Evolutionary conservation across 1,284 basidiomycete species (phyloP), one percentile per base, ranked within the genome.

Genomic region (Boletellus deceptivus): DNA sequence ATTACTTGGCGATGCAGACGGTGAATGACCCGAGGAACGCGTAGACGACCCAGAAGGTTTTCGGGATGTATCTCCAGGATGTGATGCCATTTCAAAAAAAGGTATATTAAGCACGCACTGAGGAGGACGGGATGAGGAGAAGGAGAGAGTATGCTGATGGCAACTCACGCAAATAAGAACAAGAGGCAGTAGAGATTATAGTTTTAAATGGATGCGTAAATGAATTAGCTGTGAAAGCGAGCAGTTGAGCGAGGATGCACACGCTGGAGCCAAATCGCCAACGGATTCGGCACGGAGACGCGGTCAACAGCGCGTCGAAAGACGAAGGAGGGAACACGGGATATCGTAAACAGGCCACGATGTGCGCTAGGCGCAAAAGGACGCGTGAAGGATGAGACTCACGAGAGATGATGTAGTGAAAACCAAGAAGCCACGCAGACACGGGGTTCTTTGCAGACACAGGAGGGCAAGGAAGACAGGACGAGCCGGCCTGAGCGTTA

Each of bases 41-140:
- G 77, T 77, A 27, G 86, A 83, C 25, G 84, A 83, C 50, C 77
- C 79, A 43, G 86, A 85, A 43, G 82, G 81, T 63, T 85, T 85
- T 63, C 82, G 78, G 31, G 82, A 76, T 41, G 78, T 73, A 54
- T 74, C 70, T 52, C 75, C 76, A 69, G 67, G 63, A 60, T 70
- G 73, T 57, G 68, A 68, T 55, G 79, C 78, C 83, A 85, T 86
- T 55, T 59, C 56, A 35, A 56, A 53, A 54, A 53, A 54, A 52
- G 53, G 37, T 60, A 57, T 56, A 67, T 61, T 64, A 67, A 63
- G 59, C 62, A 62, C 63, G 54, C 48, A 55, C 70, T 71, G 53
- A 35, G 46, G 41, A 46, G 45, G 58, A 25, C 42, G 24, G 33
- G 47, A 56, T 68, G 55, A 62, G 55, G 49, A 55, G 43, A 48